Evolutionary conservation across 1,139 yeast genomes (phyloP).

Genomic region (Chernovozyma aurita): DNA sequence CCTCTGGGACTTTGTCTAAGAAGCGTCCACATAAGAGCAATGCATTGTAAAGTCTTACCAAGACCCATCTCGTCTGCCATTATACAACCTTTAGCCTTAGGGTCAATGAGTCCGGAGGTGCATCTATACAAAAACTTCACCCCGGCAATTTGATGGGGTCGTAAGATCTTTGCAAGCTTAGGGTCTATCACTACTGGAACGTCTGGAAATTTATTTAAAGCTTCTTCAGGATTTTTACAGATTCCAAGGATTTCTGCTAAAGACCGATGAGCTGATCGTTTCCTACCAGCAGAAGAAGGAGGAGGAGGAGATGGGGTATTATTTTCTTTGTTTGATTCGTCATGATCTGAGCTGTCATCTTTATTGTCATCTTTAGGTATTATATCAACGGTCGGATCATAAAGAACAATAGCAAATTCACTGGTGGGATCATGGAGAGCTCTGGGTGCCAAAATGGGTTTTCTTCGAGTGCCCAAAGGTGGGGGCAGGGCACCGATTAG

Average conservation of each 20-base stretch:
- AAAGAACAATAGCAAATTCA: slow-evolving; percentile 90
- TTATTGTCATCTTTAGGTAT: slow-evolving; percentile 32
- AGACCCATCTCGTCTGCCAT: slow-evolving; percentile 99
- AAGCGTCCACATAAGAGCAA: slow-evolving; percentile 90
- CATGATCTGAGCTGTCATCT: slow-evolving; percentile 32
- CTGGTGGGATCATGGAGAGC: slow-evolving; percentile 92
- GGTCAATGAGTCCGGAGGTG: slow-evolving; percentile 83
- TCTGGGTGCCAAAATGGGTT: slow-evolving; percentile 69
- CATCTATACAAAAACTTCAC: slow-evolving; percentile 86
- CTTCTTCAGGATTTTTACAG: slow-evolving; percentile 45
- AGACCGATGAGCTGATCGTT: slow-evolving; percentile 47
- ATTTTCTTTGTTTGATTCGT: slow-evolving; percentile 15
- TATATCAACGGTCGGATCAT: slow-evolving; percentile 87
- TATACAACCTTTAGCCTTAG: slow-evolving; percentile 90
- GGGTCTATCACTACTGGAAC: slow-evolving; percentile 98
- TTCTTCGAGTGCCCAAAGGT: slow-evolving; percentile 73
- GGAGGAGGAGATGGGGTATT: slow-evolving; percentile 6
- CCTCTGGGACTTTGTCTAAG: slow-evolving; percentile 90
- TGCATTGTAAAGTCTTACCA: slow-evolving; percentile 93
- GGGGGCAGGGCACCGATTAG: slow-evolving; percentile 52
- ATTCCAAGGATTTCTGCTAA: slow-evolving; percentile 82
- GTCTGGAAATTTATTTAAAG: slow-evolving; percentile 56
- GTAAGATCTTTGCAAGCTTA: slow-evolving; percentile 67
- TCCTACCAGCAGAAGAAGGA: background rate
- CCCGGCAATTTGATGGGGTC: slow-evolving; percentile 98